Evolutionary conservation across 2,329 filamentous ascomycete genomes (phyloP), one percentile per base, ranked within the genome.

Genomic region (Esteya vermicola): DNA sequence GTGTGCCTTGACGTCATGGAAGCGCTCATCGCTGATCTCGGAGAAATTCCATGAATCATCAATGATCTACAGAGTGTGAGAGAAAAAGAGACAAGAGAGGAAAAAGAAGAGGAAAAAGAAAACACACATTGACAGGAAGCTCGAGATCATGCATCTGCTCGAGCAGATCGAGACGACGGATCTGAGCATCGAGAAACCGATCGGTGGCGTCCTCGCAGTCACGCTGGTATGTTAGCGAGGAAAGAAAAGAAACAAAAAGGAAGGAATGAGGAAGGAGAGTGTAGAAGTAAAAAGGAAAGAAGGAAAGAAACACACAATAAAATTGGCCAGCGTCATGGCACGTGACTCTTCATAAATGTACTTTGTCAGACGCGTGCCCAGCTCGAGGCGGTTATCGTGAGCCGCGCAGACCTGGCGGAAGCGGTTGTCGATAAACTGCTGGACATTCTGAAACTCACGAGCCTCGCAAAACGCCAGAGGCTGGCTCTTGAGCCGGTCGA

Each of bases 401-500:
- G 51, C 47, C 16, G 47, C 42, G 27, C 50, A 37, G 8, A 45
- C 42, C 13, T 54, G 48, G 12, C 51, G 45, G 32, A 66, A 60
- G 32, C 63, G 61, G 25, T 60, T 48, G 41, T 70, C 59, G 12
- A 85, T 63, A 44, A 72, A 62, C 4, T 58, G 53, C 48, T 67
- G 62, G 40, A 80, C 58, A 16, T 60, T 54, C 9, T 59, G 48
- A 54, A 73, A 74, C 51, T 78, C 72, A 7, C 63, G 59, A 12
- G 65, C 65, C 46, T 68, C 55, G 51, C 70, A 65, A 57, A 76
- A 64, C 34, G 61, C 63, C 9, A 68, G 57, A 8, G 69, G 63
- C 38, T 75, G 64, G 36, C 67, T 60, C 45, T 74, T 62, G 43
- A 82, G 58, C 43, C 68, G 64, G 36, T 75, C 70, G 43, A 79